Evolutionary conservation across 805 yeast species (phyloP).

Genomic region (Kodamaea kaohsiungensis): DNA sequence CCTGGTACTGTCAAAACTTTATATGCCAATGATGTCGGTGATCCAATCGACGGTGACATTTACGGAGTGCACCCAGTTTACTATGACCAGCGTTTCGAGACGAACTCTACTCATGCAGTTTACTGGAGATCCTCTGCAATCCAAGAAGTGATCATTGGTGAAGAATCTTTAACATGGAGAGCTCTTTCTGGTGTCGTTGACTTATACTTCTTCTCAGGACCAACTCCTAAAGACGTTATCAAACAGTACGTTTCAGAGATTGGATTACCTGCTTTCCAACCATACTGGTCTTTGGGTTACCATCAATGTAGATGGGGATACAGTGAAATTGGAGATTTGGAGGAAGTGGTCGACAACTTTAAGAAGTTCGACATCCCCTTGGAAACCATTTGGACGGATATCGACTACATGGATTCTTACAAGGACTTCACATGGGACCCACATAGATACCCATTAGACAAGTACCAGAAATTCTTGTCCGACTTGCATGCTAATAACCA

Average conservation of each 20-base stretch:
- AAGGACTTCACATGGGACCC: conserved; percentile 28
- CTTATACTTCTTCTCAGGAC: conserved; percentile 25
- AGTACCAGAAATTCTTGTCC: conserved; percentile 18
- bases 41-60: conserved; percentile 27
- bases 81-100: conserved; percentile 23
- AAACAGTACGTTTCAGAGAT: conserved; percentile 22
- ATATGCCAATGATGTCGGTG: conserved; percentile 29
- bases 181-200: conserved; percentile 29
- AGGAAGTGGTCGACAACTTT: conserved; percentile 20
- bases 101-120: conserved; percentile 29
- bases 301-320: conserved; percentile 31
- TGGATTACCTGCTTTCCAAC: conserved; percentile 26
- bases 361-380: conserved; percentile 20
- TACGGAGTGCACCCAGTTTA: conserved; percentile 36
- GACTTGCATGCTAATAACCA: conserved; percentile 20
- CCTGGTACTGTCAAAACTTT: conserved; percentile 31
- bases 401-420: conserved; percentile 26
- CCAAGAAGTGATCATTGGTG: conserved; percentile 29
- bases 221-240: conserved; percentile 24
- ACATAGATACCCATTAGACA: conserved; percentile 19
- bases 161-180: conserved; percentile 28
- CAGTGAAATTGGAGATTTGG: conserved; percentile 16
- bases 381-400: conserved; percentile 28
- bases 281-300: conserved; percentile 28
- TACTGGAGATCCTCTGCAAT: conserved; percentile 30